A percentile compares a stretch with the other conserved stretches of the same genome.
Evolutionary conservation across 2,329 filamentous ascomycete species (phyloP).

Genomic region (Botrytis hyacinthi): DNA sequence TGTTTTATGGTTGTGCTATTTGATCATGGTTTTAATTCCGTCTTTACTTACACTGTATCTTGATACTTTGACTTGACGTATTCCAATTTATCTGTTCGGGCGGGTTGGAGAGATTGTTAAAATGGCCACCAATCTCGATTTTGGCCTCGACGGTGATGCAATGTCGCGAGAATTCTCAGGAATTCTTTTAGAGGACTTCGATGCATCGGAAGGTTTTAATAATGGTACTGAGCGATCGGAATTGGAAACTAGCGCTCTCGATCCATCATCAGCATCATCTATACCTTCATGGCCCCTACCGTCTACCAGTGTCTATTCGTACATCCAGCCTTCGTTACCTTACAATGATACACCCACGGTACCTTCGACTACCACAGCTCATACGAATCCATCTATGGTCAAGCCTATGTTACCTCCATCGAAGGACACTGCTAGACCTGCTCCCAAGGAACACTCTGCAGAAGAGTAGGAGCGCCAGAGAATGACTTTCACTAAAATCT

Average conservation of each 20-base stretch:
- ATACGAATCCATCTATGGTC: neutral
- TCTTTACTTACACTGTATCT: neutral
- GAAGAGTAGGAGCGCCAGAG: neutral
- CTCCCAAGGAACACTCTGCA: neutral
- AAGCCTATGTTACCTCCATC: neutral
- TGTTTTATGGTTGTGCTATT: neutral
- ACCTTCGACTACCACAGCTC: neutral
- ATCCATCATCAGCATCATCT: neutral
- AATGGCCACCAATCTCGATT: neutral
- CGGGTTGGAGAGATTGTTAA: neutral
- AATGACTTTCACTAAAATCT: neutral
- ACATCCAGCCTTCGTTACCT: neutral
- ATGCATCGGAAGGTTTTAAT: neutral
- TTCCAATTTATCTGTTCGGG: too few species aligned
- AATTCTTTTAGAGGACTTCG: too few species aligned
- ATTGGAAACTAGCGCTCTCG: neutral
- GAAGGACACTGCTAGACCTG: neutral
- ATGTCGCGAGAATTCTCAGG: neutral
- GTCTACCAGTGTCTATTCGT: rapidly evolving
- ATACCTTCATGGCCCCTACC: neutral
- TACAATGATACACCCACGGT: neutral
- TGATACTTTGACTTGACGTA: neutral
- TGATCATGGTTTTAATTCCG: neutral
- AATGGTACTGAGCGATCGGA: neutral
- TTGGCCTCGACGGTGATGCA: rapidly evolving